Evolutionary conservation across 2,329 filamentous ascomycete genomes (phyloP), one percentile per base, ranked within the genome.

Genomic region (Penicillium hesseltinei): DNA sequence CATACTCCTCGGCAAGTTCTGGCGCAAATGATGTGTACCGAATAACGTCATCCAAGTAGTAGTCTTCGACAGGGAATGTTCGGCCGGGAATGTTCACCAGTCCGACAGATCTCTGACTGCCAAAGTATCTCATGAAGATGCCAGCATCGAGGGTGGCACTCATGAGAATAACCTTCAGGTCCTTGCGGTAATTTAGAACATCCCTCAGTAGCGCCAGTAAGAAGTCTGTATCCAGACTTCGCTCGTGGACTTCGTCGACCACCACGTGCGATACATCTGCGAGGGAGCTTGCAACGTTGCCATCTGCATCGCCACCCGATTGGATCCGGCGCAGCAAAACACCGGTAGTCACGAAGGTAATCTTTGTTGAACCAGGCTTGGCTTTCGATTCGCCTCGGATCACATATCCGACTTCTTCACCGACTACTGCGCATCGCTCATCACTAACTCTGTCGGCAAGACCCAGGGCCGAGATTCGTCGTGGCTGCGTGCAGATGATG

Each of bases 311-410:
- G 49, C 91, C 91, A 4, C 91, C 92, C 0, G 90, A 94, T 75
- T 99, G 94, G n/a, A 99, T 81, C 13, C 92, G 87, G 60, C 94
- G 83, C 19, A 99, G 82, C 38, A 99, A 79, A 3, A 99, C 92
- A 84, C 93, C 93, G 10, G 93, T 97, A 0, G 93, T 99, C 60
- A 97, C 90, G 71, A 97, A 97, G 0, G 90, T 96, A 67, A 97
- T 95, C 74, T 89, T 93, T 0, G 94, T 97, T 44, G 84, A 81
- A 5, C 83, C 83, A 17, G 77, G 77, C 57, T 85, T 88, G 40
- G 86, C 82, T 66, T 89, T 92, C 35, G 89, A 93, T 72, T 97
- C 93, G 62, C 93, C 93, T 60, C 93, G 87, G 66, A 99, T 97
- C 7, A 88, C 84, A 71, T 96, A 97, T 6, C 93, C 93, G 36